Evolutionary conservation across 768 basidiomycete genomes (phyloP), one percentile per base, ranked within the genome.

Genomic region (Boletus tomentosulus): DNA sequence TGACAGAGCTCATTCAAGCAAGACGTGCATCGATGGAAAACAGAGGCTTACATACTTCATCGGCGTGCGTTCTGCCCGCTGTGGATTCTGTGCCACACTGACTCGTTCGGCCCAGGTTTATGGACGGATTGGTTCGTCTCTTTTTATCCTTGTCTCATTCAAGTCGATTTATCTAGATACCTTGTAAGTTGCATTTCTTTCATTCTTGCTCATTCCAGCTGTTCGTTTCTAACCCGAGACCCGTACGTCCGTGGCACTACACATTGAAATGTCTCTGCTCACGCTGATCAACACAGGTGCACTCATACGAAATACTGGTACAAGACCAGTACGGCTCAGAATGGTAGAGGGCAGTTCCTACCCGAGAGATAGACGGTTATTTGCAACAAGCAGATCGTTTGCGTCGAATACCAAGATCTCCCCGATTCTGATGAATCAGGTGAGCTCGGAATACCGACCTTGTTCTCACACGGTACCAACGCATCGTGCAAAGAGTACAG

Each of bases 1-100:
- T 71, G 48, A 62, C 55, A 13, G 62, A 51, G 35, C 48, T 56
- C 69, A 71, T 68, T 37, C n/a, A 62, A 75, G 71, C 3, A 81
- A 81, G 59, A 82, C 81, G 1, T 88, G 86, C 60, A 87, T 88
- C 9, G 88, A 90, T 60, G 90, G 90, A 16, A 92, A 92, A 62
- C 90, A 92, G 64, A 73, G 90, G 25, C 66, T 90, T 45, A 90
- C 87, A 0, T 89, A 0, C 85, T 92, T 45, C 76, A 83, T 44
- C 73, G 79, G 87, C 86, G 58, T 15, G 82, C 69, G 16, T 4
- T 15, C 34, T 28, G 12, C n/a, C 7, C n/a, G n/a, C n/a, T 39
- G 33, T 37, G 38, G 7, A 0, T 30, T 6, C 1, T 7, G 24
- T 10, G 22, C 13, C 1, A 34, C 2, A 41, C 49, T 52, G 51